Evolutionary conservation across 2,329 filamentous ascomycete species (phyloP), one percentile per base, ranked within the genome.

Genomic region (Xylariaceae sp.): DNA sequence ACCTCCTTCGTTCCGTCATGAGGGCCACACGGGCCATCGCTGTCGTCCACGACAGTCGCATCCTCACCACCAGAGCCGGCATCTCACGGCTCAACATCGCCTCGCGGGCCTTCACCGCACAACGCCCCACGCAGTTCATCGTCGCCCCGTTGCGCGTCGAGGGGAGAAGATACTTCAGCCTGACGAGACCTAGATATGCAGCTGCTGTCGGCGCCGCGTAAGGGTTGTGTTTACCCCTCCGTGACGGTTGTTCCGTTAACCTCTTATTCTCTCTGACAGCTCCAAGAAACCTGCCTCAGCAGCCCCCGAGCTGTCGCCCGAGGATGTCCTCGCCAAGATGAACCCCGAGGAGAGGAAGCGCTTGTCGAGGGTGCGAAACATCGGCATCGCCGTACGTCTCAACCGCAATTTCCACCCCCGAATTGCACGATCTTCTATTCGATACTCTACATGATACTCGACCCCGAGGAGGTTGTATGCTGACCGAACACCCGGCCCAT

Each of bases 321-420:
- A 83, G 61, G 75, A 75, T 54, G 78, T 95, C 59, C 86, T 91
- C 49, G 84, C 88, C 63, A 92, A 91, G 68, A 86, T 96, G 72
- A 83, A 85, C 63, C 84, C 89, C 30, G 81, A 85, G 56, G 94
- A 99, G 74, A 85, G 83, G 54, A 80, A 84, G 58, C 84, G 92
- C 58, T 74, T 99, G 60, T 83, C 87, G 49, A 84, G 81, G 74
- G 88, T 97, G 55, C 85, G 94, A 61, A 99, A 99, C 72, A 99
- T 99, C 72, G 94, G 94, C 74, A 99, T 99, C 76, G 94, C 94
- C 67, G 88, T 91, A 83, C 54, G 81, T 73, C 34, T 36, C 45
- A 30, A 43, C 22, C n/a, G 12, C 15, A 19, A 29, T 26, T 9
- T 9, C 41, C 46, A 46, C 39, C n/a, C 46, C 30, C 29, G n/a